These are phyloP conservation scores for Cladosporium phlei DNA, from an alignment of 2,329 filamentous ascomycete genomes.

Conservation along the genomic window DNA sequence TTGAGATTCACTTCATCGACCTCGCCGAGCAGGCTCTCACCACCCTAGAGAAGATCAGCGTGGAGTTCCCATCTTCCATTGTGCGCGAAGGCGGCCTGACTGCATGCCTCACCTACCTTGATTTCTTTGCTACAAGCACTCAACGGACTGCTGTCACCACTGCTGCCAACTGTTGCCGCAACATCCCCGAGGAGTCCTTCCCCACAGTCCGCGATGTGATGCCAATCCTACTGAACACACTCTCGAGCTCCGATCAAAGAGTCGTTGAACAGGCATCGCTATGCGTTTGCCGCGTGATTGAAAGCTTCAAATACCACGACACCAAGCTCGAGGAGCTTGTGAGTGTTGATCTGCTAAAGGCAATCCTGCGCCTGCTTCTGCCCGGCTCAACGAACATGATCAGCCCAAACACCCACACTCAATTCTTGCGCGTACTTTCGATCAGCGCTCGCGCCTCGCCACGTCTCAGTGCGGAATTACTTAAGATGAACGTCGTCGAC, in stretches of 20 bases:
- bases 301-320: conserved; percentile 89
- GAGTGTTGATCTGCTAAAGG: conserved; percentile 77
- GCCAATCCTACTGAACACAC: conserved; percentile 86
- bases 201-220: conserved; percentile 89
- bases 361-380: conserved; percentile 78
- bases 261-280: conserved; percentile 95
- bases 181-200: conserved; percentile 92
- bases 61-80: conserved; percentile 91
- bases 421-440: conserved; percentile 86
- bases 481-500: conserved; percentile 96
- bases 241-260: conserved; percentile 88
- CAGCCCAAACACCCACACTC: conserved; percentile 88
- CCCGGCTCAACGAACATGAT: conserved; percentile 96
- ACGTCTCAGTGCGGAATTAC: conserved; percentile 76
- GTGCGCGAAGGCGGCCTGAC: conserved; percentile 92
- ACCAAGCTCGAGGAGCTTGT: conserved; percentile 88
- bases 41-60: conserved; percentile 94
- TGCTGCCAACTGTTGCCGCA: conserved; percentile 95
- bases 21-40: conserved; percentile 94
- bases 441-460: conserved; percentile 89
- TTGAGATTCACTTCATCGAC: conserved; percentile 96
- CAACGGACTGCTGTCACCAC: conserved; percentile 95
- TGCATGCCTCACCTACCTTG: conserved; percentile 91
- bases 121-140: conserved; percentile 96
- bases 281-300: conserved; percentile 91